These are phyloP conservation scores for Citrus reticulata DNA, from an alignment of 345 rosid genomes.

Conservation along the genomic window DNA sequence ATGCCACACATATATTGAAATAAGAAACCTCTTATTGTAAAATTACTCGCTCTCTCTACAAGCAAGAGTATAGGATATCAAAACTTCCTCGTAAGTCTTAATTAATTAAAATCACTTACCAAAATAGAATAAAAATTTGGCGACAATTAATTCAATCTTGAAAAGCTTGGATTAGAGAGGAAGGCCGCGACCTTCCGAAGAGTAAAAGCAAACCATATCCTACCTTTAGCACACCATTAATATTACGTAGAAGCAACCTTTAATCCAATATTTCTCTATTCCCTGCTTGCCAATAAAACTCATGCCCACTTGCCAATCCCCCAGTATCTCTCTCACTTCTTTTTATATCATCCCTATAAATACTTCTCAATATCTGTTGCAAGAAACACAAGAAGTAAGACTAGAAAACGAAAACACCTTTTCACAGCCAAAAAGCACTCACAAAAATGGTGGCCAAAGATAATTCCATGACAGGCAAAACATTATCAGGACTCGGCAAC, in stretches of 20 bases:
- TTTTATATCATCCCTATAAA: too few relatives aligned
- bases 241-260: conserved; percentile 31
- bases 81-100: too few relatives aligned
- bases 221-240: not conserved
- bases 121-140: not conserved
- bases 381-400: not conserved
- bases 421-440: not conserved
- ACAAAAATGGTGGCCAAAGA: not conserved
- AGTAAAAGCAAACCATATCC: conserved; percentile 15
- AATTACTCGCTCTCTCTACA: too few relatives aligned
- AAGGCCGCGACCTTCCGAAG: conserved; percentile 10
- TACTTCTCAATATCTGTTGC: not conserved
- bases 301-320: not conserved
- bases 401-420: not conserved
- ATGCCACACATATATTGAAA: too few relatives aligned
- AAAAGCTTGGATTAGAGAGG: conserved; percentile 5
- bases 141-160: not conserved
- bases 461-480: conserved; percentile 35
- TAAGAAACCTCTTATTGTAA: too few relatives aligned
- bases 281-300: not conserved
- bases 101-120: not conserved
- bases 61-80: rapidly evolving
- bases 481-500: conserved; percentile 56
- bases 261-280: not conserved
- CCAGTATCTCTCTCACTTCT: too few relatives aligned